A percentile compares a stretch with the other conserved stretches of the same genome.
phyloP scores from a whole-genome alignment of 2,329 filamentous ascomycete genomes.

The Hymenoscyphus scutula region DNA sequence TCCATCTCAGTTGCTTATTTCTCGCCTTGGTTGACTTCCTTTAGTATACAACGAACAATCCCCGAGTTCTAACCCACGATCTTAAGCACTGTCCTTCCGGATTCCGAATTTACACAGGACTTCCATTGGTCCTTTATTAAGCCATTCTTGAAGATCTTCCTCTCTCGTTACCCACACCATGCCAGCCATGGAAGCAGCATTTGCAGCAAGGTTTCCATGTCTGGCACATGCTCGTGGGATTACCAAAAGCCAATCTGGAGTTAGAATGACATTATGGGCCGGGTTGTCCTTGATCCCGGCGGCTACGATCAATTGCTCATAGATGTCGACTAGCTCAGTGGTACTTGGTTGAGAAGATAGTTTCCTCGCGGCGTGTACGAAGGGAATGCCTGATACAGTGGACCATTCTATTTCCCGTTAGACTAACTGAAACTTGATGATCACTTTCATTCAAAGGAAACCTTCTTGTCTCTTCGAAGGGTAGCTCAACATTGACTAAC shows the following conservation, averaged over 20 bases:
- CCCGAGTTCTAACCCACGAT: too few relatives aligned
- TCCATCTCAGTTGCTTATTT: too few relatives aligned
- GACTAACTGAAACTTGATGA: neutral
- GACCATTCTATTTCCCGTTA: neutral
- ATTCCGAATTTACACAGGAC: conserved; percentile 7
- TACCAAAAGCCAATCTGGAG: conserved; percentile 36
- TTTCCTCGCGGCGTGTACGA: neutral
- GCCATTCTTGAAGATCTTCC: conserved; percentile 32
- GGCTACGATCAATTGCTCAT: conserved; percentile 2
- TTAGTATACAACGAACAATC: too few relatives aligned
- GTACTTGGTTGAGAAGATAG: neutral
- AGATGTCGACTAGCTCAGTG: neutral
- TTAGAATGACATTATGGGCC: conserved; percentile 39
- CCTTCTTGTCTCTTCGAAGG: too few relatives aligned
- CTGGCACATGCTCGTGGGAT: conserved; percentile 36
- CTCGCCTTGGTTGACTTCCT: too few relatives aligned
- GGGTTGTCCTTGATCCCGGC: conserved; percentile 19
- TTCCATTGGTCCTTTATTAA: conserved; percentile 27
- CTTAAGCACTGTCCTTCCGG: neutral
- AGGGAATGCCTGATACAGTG: neutral
- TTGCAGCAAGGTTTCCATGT: conserved; percentile 31
- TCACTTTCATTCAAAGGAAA: neutral
- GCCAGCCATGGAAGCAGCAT: conserved; percentile 39
- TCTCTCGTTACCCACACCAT: conserved; percentile 34
- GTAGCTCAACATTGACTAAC: neutral